Conservation (phyloP, 768 basidiomycete genomes). For the Auricularia cornea region DNA sequence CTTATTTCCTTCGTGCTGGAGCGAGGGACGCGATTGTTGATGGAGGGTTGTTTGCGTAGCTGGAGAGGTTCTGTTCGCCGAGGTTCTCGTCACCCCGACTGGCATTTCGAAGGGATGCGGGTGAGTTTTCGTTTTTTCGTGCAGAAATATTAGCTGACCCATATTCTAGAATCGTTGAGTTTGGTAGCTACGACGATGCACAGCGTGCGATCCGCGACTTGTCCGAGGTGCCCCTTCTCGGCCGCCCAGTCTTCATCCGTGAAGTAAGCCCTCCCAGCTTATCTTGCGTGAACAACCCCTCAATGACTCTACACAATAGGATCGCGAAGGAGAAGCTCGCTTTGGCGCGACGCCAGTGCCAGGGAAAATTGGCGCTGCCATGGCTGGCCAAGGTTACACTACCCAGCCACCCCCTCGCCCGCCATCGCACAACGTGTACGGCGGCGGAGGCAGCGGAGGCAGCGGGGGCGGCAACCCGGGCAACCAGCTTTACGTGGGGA, state of each 20-base stretch:
- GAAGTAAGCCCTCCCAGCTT: conserved; percentile 52
- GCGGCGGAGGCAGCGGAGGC: conserved; percentile 15
- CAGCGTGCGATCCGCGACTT: conserved; percentile 85
- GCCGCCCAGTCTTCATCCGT: conserved; percentile 91
- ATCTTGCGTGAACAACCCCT: background rate
- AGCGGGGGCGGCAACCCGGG: conserved; percentile 48
- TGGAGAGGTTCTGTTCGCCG: conserved; percentile 99
- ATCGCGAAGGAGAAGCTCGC: conserved; percentile 92
- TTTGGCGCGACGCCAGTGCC: conserved; percentile 94
- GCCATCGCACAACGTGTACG: conserved; percentile 68
- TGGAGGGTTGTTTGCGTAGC: conserved; percentile 89
- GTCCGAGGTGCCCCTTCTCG: conserved; percentile 82
- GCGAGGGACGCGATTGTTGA: conserved; percentile 70
- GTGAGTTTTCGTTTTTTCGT: conserved; percentile 42
- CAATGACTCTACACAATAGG: conserved; percentile 40
- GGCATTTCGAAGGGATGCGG: conserved; percentile 99
- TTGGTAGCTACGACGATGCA: conserved; percentile 79
- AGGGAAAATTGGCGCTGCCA: conserved; percentile 92
- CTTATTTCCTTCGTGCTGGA: conserved; percentile 17
- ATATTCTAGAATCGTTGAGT: conserved; percentile 81
- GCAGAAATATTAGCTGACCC: background rate
- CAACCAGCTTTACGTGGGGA: conserved; percentile 88
- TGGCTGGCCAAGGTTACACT: conserved; percentile 82
- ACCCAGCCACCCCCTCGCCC: conserved; percentile 78
- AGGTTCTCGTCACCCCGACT: conserved; percentile 94